Evolutionary conservation across 1,284 basidiomycete species (phyloP), one percentile per base, ranked within the genome.

Genomic region (Fomitopsis schrenkii): DNA sequence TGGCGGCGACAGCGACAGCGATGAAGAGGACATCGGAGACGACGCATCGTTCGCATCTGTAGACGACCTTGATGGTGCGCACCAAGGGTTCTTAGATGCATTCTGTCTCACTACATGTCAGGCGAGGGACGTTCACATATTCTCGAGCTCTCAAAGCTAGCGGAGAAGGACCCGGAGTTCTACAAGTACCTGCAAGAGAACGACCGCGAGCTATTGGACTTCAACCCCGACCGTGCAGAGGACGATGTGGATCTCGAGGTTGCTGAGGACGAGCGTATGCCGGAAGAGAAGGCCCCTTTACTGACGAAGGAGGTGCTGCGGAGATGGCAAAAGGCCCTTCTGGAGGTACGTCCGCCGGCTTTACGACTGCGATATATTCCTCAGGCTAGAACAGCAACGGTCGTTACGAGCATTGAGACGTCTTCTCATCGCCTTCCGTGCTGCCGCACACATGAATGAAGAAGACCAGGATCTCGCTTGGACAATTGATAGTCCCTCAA

Each of bases 161-260:
- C 92, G 14, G 91, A 97, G 75, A 97, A 94, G 75, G 97, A 99
- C 74, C 97, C 97, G 19, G 97, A 98, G 70, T 99, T 99, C 79
- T 99, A 88, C 88, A 95, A 97, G 76, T 99, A 97, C 72, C 82
- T 99, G 7, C 90, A 97, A 78, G 94, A 98, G 76, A 97, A 99
- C 72, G 97, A 99, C 76, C 80, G 83, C 60, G 94, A 95, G 59
- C 79, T 99, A 36, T 82, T 99, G 6, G 81, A 93, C 2, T 99
- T 99, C 72, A 79, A 86, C 42, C 76, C 79, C 2, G 62, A 74
- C 22, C 75, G 67, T 5, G 71, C 67, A 14, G 74, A 68, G 14
- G 70, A 67, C 15, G 74, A 74, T 5, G 77, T 76, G 15, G 76
- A 73, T 28, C 76, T 79, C 33, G 78, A 79, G 1, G 74, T 79